Evolutionary conservation across 2,329 filamentous ascomycete genomes (phyloP).

Genomic region (Botrytis tulipae): DNA sequence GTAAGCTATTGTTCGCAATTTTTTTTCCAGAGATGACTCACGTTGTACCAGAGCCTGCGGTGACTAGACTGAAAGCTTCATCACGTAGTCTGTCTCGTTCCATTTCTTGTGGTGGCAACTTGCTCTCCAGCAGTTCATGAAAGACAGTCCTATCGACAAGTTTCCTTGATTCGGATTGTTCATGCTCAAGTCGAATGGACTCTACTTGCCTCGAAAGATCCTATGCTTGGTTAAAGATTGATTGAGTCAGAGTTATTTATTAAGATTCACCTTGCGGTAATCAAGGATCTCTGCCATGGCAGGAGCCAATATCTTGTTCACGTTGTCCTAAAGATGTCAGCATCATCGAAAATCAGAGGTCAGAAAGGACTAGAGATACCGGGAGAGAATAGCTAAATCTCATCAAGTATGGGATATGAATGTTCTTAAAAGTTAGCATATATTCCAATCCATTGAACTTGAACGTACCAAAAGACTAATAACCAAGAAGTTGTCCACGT

Average conservation of each 20-base stretch:
- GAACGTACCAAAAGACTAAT: conserved; percentile 8
- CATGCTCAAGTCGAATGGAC: background rate
- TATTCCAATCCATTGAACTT: background rate
- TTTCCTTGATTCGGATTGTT: background rate
- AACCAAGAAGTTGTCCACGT: background rate
- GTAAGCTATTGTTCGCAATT: background rate
- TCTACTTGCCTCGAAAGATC: conserved; percentile 5
- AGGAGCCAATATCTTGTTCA: conserved; percentile 19
- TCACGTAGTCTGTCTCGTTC: conserved; percentile 34
- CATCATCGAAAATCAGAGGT: background rate
- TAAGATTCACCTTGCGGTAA: background rate
- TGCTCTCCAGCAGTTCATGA: conserved; percentile 23
- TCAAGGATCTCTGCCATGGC: conserved; percentile 5
- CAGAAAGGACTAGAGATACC: background rate
- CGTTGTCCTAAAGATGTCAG: background rate
- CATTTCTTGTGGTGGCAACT: conserved; percentile 39
- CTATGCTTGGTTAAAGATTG: conserved; percentile 39
- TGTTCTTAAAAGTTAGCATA: background rate
- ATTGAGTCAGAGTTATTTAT: background rate
- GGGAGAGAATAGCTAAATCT: background rate
- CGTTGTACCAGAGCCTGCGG: conserved; percentile 41
- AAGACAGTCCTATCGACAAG: conserved; percentile 20
- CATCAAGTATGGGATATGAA: conserved; percentile 9
- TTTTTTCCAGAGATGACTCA: background rate
- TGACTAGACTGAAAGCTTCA: conserved; percentile 37